Base-by-base conservation (phyloP, 129 eudicot species). In the Tagetes patula region DNA sequence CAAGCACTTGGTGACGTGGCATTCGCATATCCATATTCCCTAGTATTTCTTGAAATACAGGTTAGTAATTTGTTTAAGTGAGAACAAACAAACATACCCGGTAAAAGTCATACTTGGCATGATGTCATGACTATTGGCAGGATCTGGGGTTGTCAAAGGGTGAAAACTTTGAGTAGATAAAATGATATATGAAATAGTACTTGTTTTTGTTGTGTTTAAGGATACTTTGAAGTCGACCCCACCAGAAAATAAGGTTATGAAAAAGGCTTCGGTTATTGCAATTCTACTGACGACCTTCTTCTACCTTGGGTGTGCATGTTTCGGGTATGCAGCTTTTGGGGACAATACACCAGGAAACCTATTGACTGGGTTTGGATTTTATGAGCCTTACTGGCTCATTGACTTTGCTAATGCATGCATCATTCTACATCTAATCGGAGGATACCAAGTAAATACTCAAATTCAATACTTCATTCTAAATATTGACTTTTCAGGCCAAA, bases 291-390 rank as follows among this genome's bases (percentile, higher is more conserved):
- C 93, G 6, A 85, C 96, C 3, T 83, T 86, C 77, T 91, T 91
- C 76, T 88, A 88, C 76, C 82, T 91, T 0, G 82, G 86, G 63
- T 92, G 98, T 47, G 95, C 90, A 48, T 82, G 98, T 62, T 89
- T 89, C 10, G 96, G 95, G 4, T 92, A 92, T 73, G 96, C 98
- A 54, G 98, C 98, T 41, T 92, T 92, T 50, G 95, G 96, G 20
- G 71, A 89, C 36, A 59, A 82, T 20, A 87, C 98, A 6, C 98
- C 98, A 0, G 98, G 98, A 37, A 88, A 92, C 77, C 87, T 89
- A 50, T 77, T 92, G 83, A 85, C 95, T 1, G 98, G 98, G 20
- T 87, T 92, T 46, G 94, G 90, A 36, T 83, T 81, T 76, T 92
- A 87, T 6, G 96, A 86, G 78, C 95, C 98, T 20, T 85, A 80